Conservation (phyloP, 116 monocot genomes). For the Dioscorea cayenensis region DNA sequence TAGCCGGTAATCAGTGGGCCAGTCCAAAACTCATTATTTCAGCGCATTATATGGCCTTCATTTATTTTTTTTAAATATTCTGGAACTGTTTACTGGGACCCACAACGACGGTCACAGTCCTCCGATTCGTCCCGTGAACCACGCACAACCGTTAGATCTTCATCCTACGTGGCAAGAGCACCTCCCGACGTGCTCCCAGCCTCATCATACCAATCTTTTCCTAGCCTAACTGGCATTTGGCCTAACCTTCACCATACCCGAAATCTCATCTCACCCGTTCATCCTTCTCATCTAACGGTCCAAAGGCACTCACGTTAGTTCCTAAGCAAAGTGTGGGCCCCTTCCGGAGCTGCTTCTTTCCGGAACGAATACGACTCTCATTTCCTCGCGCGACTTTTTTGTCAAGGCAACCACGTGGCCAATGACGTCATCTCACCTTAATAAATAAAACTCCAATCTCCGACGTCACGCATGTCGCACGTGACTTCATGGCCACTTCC, state of each 20-base stretch:
- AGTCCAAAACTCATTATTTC: slow-evolving; percentile 3
- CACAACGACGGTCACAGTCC: neutral
- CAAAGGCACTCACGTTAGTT: neutral
- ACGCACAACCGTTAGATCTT: neutral
- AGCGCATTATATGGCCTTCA: neutral
- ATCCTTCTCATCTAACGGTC: neutral
- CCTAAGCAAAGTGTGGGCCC: neutral
- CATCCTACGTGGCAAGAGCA: neutral
- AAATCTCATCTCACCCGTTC: neutral
- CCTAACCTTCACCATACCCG: neutral
- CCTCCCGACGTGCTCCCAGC: neutral
- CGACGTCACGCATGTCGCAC: neutral
- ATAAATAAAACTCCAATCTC: neutral
- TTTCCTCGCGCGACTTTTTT: slow-evolving; percentile 1
- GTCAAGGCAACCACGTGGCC: neutral
- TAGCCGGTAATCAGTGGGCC: neutral
- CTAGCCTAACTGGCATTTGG: neutral
- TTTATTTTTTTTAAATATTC: neutral
- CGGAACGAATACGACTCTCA: neutral
- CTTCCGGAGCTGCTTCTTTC: neutral
- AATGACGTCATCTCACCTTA: neutral
- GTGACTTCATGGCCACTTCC: neutral
- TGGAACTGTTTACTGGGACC: neutral
- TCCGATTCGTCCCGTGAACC: neutral
- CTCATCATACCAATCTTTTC: no score